These are phyloP conservation scores for Simmondsia chinensis DNA, from an alignment of 148 eudicot genomes.

Conservation along the genomic window DNA sequence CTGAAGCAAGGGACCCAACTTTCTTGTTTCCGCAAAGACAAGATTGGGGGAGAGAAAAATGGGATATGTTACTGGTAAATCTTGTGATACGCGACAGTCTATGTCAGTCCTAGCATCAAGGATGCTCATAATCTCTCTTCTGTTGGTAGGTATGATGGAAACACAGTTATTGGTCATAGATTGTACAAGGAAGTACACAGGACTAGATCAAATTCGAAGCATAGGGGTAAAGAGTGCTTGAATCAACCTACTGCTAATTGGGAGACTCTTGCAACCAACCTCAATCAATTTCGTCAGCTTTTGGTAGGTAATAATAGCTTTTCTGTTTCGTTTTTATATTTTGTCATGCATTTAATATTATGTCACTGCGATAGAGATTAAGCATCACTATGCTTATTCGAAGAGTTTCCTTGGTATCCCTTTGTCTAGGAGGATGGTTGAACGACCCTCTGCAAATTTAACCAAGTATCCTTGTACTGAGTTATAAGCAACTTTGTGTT, in stretches of 20 bases:
- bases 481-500: too few relatives aligned
- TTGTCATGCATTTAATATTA: too few relatives aligned
- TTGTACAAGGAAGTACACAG: constrained; percentile 62
- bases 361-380: too few relatives aligned
- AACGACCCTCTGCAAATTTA: too few relatives aligned
- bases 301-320: constrained; percentile 34
- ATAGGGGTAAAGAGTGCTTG: constrained; percentile 20
- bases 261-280: constrained; percentile 90
- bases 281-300: constrained; percentile 67
- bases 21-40: constrained; percentile 54
- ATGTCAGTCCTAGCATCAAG: not conserved
- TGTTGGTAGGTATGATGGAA: constrained; percentile 70
- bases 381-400: too few relatives aligned
- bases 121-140: not conserved
- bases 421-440: too few relatives aligned
- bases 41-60: constrained; percentile 42
- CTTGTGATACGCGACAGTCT: not conserved
- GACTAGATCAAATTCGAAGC: constrained; percentile 23
- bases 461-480: too few relatives aligned
- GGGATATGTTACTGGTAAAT: constrained; percentile 61
- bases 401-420: too few relatives aligned
- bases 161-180: constrained; percentile 60
- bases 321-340: constrained; percentile 1
- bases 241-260: constrained; percentile 25
- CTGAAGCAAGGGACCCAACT: constrained; percentile 41